These are phyloP conservation scores for Synchytrium microbalum DNA, from an alignment of 371 early-diverging fungal genomes.

Conservation along the genomic window DNA sequence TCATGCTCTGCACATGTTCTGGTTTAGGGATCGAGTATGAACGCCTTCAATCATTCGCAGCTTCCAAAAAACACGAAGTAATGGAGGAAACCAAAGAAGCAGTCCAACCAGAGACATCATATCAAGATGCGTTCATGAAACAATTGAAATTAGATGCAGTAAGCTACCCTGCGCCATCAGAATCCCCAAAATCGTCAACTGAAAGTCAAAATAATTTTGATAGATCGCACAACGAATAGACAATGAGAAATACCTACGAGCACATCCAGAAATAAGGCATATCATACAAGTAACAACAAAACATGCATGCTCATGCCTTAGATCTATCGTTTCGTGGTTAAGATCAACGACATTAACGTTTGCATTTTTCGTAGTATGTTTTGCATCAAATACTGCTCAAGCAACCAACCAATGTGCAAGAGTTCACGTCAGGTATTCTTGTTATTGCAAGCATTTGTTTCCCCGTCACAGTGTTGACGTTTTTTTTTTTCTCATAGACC, in stretches of 20 bases:
- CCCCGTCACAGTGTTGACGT: background rate
- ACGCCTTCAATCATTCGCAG: no score
- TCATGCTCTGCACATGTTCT: no score
- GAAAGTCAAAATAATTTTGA: background rate
- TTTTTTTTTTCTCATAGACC: no score
- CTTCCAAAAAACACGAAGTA: no score
- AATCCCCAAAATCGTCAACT: background rate
- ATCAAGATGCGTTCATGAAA: background rate
- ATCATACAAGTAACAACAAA: slow-evolving; percentile 13
- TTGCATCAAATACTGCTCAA: slow-evolving; percentile 23
- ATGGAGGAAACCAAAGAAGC: background rate
- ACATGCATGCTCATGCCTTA: no score
- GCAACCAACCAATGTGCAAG: slow-evolving; percentile 29
- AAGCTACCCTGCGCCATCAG: background rate
- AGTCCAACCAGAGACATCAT: background rate
- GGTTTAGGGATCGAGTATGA: no score
- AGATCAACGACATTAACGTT: no score
- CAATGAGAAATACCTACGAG: slow-evolving; percentile 35
- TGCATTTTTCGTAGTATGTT: slow-evolving; percentile 20
- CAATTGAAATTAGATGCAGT: background rate
- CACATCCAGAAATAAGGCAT: slow-evolving; percentile 36
- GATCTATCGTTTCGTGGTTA: no score
- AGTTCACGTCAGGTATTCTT: slow-evolving; percentile 27
- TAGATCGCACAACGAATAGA: slow-evolving; percentile 32
- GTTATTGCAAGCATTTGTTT: background rate